Conservation (phyloP, 116 monocot genomes). For the Trichopus zeylanicus region DNA sequence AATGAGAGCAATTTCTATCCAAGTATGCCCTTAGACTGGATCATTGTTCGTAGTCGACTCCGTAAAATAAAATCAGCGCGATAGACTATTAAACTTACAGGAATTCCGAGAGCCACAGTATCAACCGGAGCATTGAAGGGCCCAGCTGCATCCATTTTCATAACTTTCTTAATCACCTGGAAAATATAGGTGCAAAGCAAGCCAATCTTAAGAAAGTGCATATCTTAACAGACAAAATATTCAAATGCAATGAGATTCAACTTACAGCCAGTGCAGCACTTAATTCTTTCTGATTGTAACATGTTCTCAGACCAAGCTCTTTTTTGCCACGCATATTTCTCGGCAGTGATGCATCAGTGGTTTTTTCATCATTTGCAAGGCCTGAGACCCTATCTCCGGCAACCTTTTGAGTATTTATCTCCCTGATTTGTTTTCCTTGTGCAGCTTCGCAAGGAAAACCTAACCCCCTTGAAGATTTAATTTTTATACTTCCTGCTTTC, state of each 20-base stretch:
- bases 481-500: constrained; percentile 71
- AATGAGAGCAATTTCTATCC: background rate
- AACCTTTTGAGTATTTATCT: constrained; percentile 16
- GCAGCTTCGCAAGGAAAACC: constrained; percentile 19
- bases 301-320: constrained; percentile 21
- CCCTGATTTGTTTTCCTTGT: constrained; percentile 23
- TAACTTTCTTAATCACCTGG: constrained; percentile 86
- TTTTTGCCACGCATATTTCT: constrained; percentile 23
- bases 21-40: background rate
- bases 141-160: constrained; percentile 98
- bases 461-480: constrained; percentile 49
- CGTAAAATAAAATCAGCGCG: background rate
- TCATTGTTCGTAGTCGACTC: background rate
- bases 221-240: background rate
- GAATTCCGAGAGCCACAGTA: constrained; percentile 86
- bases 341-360: constrained; percentile 13
- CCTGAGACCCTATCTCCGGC: constrained; percentile 9
- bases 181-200: constrained; percentile 8
- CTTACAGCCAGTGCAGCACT: constrained; percentile 54
- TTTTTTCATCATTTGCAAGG: constrained; percentile 27
- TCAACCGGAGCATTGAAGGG: constrained; percentile 93
- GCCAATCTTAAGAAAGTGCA: background rate
- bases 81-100: constrained; percentile 47
- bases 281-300: constrained; percentile 58
- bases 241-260: background rate